These are phyloP conservation scores for Leucocoprinus leucothites DNA, from an alignment of 768 basidiomycete species.

Conservation along the genomic window DNA sequence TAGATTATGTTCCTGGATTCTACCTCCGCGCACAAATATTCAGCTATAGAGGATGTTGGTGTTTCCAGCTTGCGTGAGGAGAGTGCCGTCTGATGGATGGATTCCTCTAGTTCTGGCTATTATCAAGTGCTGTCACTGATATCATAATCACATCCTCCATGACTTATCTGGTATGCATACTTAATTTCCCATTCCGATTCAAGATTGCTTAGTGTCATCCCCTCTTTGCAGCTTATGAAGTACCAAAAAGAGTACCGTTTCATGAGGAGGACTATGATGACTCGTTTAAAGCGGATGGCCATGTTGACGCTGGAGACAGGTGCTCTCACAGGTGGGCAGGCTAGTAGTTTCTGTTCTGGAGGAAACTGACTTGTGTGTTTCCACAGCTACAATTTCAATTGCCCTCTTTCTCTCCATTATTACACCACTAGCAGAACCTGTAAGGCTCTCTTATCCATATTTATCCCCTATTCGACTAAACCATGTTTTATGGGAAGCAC, in stretches of 20 bases:
- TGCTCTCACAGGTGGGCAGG: no score
- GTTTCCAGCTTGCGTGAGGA: not conserved
- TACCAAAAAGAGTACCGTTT: not conserved
- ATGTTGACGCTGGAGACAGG: conserved; percentile 2
- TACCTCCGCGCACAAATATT: not conserved
- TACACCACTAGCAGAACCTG: no score
- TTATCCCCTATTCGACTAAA: no score
- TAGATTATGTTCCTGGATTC: not conserved
- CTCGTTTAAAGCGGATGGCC: not conserved
- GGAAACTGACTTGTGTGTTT: no score
- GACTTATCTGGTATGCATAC: not conserved
- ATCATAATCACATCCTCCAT: conserved; percentile 2
- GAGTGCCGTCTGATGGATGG: not conserved
- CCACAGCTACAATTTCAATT: no score
- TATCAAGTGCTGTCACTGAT: not conserved
- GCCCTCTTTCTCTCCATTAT: no score
- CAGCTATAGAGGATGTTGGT: not conserved
- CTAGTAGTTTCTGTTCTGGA: no score
- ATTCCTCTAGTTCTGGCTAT: not conserved
- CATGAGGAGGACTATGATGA: not conserved
- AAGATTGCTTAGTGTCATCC: not conserved
- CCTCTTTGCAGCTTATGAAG: not conserved
- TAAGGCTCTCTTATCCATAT: no score
- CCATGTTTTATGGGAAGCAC: no score
- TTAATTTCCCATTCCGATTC: not conserved